phyloP scores from a whole-genome alignment of 208 protist genomes.

The Leishmania martiniquensis region DNA sequence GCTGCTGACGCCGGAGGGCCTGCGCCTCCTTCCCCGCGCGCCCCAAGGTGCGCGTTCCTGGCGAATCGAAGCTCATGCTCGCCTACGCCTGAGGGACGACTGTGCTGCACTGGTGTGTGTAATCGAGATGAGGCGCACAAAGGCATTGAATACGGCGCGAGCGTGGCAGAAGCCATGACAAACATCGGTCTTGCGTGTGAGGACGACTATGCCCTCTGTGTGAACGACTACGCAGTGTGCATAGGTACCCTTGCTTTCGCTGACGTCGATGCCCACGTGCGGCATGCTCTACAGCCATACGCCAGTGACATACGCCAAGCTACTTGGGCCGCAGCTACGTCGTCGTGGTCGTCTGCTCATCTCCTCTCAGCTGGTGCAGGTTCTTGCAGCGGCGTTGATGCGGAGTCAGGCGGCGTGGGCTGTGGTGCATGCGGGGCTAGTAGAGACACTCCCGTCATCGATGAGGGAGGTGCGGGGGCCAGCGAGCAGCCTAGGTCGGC shows the following conservation, averaged over 20 bases:
- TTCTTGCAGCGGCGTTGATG: background rate
- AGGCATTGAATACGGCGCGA: background rate
- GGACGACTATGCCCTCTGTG: conserved; percentile 5
- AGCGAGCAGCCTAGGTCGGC: background rate
- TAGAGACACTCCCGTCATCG: background rate
- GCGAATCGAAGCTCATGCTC: background rate
- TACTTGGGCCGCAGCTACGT: conserved; percentile 17
- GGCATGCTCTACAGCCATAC: conserved; percentile 12
- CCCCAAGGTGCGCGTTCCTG: background rate
- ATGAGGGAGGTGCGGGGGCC: background rate
- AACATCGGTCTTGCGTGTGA: background rate
- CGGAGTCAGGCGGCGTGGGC: background rate
- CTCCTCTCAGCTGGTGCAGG: background rate
- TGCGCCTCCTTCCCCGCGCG: background rate
- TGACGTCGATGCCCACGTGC: conserved; percentile 33
- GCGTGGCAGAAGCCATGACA: background rate
- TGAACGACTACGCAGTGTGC: conserved; percentile 68
- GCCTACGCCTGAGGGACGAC: background rate
- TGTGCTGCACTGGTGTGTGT: background rate
- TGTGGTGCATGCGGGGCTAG: background rate
- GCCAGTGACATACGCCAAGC: conserved; percentile 15
- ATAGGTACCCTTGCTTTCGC: conserved; percentile 49
- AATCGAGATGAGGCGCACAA: too few relatives aligned
- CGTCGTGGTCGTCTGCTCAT: background rate
- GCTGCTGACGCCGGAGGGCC: background rate